Evolutionary conservation across 2,329 filamentous ascomycete species (phyloP).

Genomic region (Fusarium albidum): DNA sequence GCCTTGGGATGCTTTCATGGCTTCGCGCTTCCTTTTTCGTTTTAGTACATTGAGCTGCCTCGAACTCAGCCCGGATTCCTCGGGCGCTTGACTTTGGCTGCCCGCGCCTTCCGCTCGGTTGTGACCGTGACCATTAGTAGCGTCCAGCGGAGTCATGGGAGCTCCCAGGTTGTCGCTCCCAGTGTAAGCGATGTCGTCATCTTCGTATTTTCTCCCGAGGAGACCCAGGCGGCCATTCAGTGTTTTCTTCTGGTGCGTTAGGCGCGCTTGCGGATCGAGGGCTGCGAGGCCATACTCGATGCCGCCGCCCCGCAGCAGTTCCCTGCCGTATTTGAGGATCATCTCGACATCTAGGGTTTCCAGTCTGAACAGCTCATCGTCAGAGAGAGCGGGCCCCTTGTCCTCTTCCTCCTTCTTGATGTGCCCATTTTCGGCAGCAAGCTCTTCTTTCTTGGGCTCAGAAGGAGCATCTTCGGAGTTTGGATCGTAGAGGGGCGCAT

Average conservation of each 20-base stretch:
- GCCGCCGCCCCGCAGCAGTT: constrained; percentile 83
- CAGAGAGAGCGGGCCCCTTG: constrained; percentile 50
- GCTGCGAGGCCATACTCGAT: constrained; percentile 86
- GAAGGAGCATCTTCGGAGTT: constrained; percentile 73
- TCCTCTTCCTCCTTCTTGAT: constrained; percentile 71
- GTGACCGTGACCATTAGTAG: constrained; percentile 45
- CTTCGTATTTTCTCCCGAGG: constrained; percentile 83
- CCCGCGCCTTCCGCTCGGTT: constrained; percentile 47
- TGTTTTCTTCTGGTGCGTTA: constrained; percentile 90
- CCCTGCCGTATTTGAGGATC: constrained; percentile 84
- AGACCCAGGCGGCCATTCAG: constrained; percentile 83
- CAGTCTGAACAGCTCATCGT: constrained; percentile 74
- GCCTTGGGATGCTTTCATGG: constrained; percentile 83
- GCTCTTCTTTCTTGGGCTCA: constrained; percentile 51
- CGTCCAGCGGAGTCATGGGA: constrained; percentile 56
- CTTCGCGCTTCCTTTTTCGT: constrained; percentile 89
- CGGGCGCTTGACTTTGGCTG: constrained; percentile 54
- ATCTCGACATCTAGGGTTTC: constrained; percentile 78
- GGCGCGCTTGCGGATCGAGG: constrained; percentile 80
- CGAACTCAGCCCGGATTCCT: constrained; percentile 82
- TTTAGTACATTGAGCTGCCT: constrained; percentile 95
- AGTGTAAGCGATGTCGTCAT: constrained; percentile 74
- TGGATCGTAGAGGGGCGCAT: constrained; percentile 88
- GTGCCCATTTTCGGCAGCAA: constrained; percentile 46
- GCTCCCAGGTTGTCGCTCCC: constrained; percentile 57